These are phyloP conservation scores for Lobosporangium transversale DNA, from an alignment of 192 early-diverging fungal genomes.

Conservation along the genomic window DNA sequence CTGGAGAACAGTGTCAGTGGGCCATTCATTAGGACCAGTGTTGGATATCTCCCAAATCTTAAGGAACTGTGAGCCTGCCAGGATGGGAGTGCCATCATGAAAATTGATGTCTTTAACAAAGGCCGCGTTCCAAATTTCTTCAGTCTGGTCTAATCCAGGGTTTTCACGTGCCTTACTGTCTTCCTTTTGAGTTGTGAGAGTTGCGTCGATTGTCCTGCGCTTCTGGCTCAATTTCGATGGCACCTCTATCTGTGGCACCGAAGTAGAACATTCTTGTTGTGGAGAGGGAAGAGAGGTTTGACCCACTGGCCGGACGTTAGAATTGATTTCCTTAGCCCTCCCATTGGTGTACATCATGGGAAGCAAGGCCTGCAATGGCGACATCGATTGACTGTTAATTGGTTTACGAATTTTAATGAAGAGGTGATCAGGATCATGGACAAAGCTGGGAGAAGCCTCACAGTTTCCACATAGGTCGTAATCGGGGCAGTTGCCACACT, in stretches of 20 bases:
- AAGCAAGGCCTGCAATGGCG: slow-evolving; percentile 25
- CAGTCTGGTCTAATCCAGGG: not conserved
- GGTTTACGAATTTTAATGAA: slow-evolving; percentile 61
- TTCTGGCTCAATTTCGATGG: too few species aligned
- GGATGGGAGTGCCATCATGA: slow-evolving; percentile 67
- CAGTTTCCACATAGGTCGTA: slow-evolving; percentile 76
- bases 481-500: slow-evolving; percentile 67
- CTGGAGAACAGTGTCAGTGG: slow-evolving; percentile 62
- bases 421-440: slow-evolving; percentile 56
- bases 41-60: slow-evolving; percentile 81
- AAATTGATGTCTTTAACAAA: slow-evolving; percentile 78
- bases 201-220: not conserved
- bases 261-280: not conserved
- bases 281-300: not conserved
- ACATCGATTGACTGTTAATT: slow-evolving; percentile 18
- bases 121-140: slow-evolving; percentile 8
- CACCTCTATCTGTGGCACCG: not conserved
- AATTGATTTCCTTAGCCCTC: slow-evolving; percentile 10
- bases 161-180: not conserved
- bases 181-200: not conserved
- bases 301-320: not conserved
- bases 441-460: slow-evolving; percentile 38
- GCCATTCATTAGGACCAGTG: slow-evolving; percentile 69
- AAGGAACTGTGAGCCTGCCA: slow-evolving; percentile 63
- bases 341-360: slow-evolving; percentile 53